Evolutionary conservation across 2,329 filamentous ascomycete species (phyloP), one percentile per base, ranked within the genome.

Genomic region (Botrytis cinerea): DNA sequence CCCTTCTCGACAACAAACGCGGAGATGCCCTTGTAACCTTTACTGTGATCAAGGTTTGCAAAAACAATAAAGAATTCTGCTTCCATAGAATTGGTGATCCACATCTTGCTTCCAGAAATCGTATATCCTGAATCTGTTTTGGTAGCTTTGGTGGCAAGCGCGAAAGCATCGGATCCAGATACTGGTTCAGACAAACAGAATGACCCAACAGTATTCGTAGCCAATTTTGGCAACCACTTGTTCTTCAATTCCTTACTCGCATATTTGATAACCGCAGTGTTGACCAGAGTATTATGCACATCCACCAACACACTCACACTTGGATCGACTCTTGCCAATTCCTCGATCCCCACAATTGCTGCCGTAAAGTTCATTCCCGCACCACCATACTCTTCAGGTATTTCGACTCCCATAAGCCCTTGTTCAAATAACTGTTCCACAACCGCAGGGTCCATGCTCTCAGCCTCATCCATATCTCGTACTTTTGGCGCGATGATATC

Each of bases 341-440:
- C 96, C 85, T 99, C 96, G 79, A 99, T 99, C 43, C 93, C 95
- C 62, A 99, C 91, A 81, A 99, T 97, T 75, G 95, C 95, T 1
- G 95, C 86, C 0, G 96, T 98, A 84, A 99, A 99, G 88, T 98
- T 98, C 96, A 99, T 98, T 78, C 95, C 96, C 0, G 95, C 93
- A 75, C 96, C 96, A 75, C 96, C 96, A 81, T 92, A 99, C 83
- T 98, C 95, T 83, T 99, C 96, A 25, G 96, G 95, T 73, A 99
- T 97, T 85, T 99, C 96, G 76, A 99, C 89, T 75, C 94, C 92
- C 96, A 99, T 99, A 68, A 99, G 86, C 0, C 96, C 96, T 82
- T 98, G 95, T 86, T 99, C 96, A 80, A 99, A 99, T 70, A 97
- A 88, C 84, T 96, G 93, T 85, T 97, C 94, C 9, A 99, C 92